These are phyloP conservation scores for Claviceps pazoutovae DNA, from an alignment of 2,329 filamentous ascomycete genomes.

Conservation along the genomic window DNA sequence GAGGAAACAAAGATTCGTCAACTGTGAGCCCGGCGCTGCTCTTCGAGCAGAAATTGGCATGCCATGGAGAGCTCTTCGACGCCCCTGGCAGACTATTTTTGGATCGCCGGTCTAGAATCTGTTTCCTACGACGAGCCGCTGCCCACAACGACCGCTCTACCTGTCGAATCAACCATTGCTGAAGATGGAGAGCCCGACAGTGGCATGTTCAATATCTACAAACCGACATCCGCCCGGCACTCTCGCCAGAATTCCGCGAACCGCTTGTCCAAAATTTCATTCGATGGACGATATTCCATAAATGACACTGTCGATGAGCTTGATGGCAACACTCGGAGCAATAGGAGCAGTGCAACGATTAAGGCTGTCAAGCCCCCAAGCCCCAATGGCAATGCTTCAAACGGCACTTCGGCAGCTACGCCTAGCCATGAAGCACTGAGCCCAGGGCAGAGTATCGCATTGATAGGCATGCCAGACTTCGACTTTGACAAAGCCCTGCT, in stretches of 20 bases:
- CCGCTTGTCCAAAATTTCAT: constrained; percentile 40
- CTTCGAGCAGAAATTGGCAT: constrained; percentile 21
- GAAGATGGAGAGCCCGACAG: constrained; percentile 47
- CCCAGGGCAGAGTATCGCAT: background rate
- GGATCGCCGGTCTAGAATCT: constrained; percentile 59
- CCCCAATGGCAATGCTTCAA: constrained; percentile 12
- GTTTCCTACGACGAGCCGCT: constrained; percentile 47
- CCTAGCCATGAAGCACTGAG: background rate
- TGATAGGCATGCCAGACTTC: constrained; percentile 43
- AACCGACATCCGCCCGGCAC: constrained; percentile 31
- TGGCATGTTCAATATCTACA: constrained; percentile 18
- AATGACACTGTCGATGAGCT: constrained; percentile 41
- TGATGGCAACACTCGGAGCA: constrained; percentile 45
- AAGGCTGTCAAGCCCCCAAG: constrained; percentile 25
- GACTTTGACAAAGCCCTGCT: constrained; percentile 88
- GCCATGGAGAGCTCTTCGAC: constrained; percentile 48
- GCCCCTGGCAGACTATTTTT: constrained; percentile 62
- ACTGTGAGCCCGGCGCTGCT: background rate
- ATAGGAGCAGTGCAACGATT: constrained; percentile 53
- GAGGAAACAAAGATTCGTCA: background rate
- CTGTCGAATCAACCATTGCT: constrained; percentile 44
- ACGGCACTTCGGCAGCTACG: constrained; percentile 15
- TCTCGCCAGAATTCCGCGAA: constrained; percentile 48
- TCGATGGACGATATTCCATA: constrained; percentile 37
- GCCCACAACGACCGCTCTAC: constrained; percentile 14